A percentile compares a stretch with the other conserved stretches of the same genome.
phyloP scores from a whole-genome alignment of 75 land plant genomes.

The Pseudotsuga menziesii region DNA sequence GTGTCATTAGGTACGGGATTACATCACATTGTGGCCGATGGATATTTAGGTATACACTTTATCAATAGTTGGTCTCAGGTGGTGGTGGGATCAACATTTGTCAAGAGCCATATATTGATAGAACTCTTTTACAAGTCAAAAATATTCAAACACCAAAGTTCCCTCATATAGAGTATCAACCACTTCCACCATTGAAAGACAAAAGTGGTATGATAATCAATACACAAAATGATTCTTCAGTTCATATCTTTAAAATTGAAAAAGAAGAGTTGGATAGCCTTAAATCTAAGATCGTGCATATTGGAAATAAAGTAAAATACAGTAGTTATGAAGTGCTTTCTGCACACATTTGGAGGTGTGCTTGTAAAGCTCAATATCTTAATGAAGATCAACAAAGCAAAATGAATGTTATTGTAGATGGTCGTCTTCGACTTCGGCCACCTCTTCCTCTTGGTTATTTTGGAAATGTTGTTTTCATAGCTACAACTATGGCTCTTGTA shows the following conservation, averaged over 20 bases:
- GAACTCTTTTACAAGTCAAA: not conserved
- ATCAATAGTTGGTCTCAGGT: not conserved
- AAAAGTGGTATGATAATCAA: not conserved
- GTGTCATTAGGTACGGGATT: no score
- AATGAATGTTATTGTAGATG: conserved; percentile 45
- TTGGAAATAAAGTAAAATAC: conserved; percentile 8
- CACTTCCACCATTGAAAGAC: not conserved
- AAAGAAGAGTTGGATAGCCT: conserved; percentile 35
- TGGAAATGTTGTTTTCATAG: conserved; percentile 50
- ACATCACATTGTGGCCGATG: not conserved
- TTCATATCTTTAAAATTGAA: conserved; percentile 29
- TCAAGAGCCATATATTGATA: not conserved
- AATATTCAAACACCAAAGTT: not conserved
- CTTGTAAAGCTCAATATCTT: conserved; percentile 29
- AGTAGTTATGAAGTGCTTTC: conserved; percentile 46
- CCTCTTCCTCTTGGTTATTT: conserved; percentile 48
- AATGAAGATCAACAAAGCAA: conserved; percentile 27
- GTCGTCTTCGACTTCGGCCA: conserved; percentile 27
- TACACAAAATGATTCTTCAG: conserved; percentile 14
- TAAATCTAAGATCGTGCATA: conserved; percentile 25
- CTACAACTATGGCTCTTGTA: conserved; percentile 22
- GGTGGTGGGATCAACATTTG: not conserved
- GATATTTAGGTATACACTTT: not conserved
- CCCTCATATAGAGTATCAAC: not conserved
- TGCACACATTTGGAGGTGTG: conserved; percentile 51